Percentiles rank a stretch among this genome's conserved stretches.
Evolutionary conservation across 2,329 filamentous ascomycete genomes (phyloP).

Genomic region (Tricladium varicosporioides): DNA sequence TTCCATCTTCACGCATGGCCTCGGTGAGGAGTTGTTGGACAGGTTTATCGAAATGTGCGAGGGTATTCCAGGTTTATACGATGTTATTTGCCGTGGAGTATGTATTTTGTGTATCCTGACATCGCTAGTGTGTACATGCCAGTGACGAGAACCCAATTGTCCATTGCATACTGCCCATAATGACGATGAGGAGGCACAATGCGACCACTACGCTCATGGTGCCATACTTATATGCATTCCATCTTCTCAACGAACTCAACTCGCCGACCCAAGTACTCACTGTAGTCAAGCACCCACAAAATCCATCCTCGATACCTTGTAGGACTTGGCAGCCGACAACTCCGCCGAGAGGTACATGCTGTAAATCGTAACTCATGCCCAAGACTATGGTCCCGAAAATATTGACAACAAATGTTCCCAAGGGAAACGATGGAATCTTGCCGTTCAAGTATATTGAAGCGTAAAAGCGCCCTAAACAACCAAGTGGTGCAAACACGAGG

Average conservation of each 20-base stretch:
- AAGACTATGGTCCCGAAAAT: conserved; percentile 72
- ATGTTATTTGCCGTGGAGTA: background rate
- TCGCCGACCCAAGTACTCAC: conserved; percentile 67
- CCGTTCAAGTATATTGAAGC: conserved; percentile 69
- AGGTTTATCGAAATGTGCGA: background rate
- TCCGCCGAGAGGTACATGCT: conserved; percentile 58
- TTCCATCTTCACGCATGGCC: background rate
- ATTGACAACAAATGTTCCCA: conserved; percentile 86
- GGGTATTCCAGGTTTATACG: background rate
- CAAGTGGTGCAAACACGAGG: conserved; percentile 77
- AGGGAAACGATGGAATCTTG: conserved; percentile 64
- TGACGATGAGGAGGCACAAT: conserved; percentile 58
- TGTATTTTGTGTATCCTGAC: background rate
- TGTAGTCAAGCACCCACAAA: conserved; percentile 65
- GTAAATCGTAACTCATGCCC: conserved; percentile 75
- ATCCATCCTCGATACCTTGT: conserved; percentile 64
- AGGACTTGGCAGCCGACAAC: conserved; percentile 65
- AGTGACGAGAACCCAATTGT: conserved; percentile 50
- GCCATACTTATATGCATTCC: conserved; percentile 69
- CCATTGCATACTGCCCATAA: conserved; percentile 78
- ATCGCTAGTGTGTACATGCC: conserved; percentile 26
- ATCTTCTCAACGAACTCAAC: conserved; percentile 49
- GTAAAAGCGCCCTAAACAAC: conserved; percentile 75
- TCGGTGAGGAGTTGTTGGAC: background rate
- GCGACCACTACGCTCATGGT: conserved; percentile 56